Evolutionary conservation across 331 rosid genomes (phyloP), one percentile per base, ranked within the genome.

Genomic region (Malus hybrid): DNA sequence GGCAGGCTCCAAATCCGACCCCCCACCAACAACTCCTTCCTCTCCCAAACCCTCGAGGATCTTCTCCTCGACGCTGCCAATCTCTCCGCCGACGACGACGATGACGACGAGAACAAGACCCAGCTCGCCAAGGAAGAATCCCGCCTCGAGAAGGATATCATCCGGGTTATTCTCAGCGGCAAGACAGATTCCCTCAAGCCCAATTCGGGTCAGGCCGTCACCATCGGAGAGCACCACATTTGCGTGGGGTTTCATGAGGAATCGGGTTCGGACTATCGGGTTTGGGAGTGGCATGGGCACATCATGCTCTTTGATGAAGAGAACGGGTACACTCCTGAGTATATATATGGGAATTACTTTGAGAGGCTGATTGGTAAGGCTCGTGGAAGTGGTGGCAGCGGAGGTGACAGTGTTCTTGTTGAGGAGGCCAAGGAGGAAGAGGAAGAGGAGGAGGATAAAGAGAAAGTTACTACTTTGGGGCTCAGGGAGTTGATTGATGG

Each of bases 251-350:
- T 86, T 75, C 96, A 92, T 10, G 90, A 86, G 64, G 99, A 94
- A 36, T 83, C 86, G 75, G 93, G 78, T 4, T 88, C 96, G 11
- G 96, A 90, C 6, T 94, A 92, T 71, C 80, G 96, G 64, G 97
- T 92, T 0, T 94, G 99, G 99, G 99, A 94, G 90, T 94, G 99
- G 99, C 99, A 94, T 56, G 99, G 99, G 1, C 99, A 94, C 24
- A 79, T 94, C 70, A 92, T 92, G 99, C 56, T 88, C 19, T 92
- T 86, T 18, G 90, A 82, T 32, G 99, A 92, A 3, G 96, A 92
- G 29, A 76, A 80, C 24, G 97, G 97, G 0, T 94, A 88, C 67
- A 72, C 95, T 11, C 97, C 97, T 0, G 97, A 94, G 89, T 94
- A 94, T 69, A 90, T 92, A 6, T 94, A 94, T 65, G 99, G 97